Evolutionary conservation across 2,329 filamentous ascomycete genomes (phyloP).

Genomic region (Orbilia brochopaga): DNA sequence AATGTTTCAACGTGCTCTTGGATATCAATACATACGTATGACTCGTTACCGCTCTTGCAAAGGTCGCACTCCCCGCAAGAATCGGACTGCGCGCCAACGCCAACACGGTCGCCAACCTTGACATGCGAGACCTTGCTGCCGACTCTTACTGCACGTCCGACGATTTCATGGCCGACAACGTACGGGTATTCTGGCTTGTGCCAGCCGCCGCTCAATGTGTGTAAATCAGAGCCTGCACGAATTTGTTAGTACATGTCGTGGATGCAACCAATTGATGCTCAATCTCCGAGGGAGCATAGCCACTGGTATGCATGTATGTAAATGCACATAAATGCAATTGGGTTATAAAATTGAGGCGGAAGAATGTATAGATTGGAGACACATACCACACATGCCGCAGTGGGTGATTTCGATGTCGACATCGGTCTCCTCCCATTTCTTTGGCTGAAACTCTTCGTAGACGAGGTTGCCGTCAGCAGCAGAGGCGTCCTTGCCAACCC

Average conservation of each 20-base stretch:
- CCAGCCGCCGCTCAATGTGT: slow-evolving; percentile 57
- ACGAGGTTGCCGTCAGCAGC: slow-evolving; percentile 47
- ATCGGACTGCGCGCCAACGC: slow-evolving; percentile 67
- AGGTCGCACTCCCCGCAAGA: slow-evolving; percentile 64
- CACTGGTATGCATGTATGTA: slow-evolving; percentile 11
- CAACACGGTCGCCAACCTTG: slow-evolving; percentile 69
- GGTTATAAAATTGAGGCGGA: slow-evolving; percentile 26
- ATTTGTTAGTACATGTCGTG: slow-evolving; percentile 3
- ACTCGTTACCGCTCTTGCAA: slow-evolving; percentile 56
- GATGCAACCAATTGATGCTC: background rate
- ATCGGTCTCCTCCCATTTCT: slow-evolving; percentile 70
- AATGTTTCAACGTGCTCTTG: background rate
- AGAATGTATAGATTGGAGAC: slow-evolving; percentile 21
- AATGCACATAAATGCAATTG: slow-evolving; percentile 1
- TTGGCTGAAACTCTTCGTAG: slow-evolving; percentile 64
- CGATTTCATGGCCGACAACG: slow-evolving; percentile 70
- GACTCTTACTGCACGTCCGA: slow-evolving; percentile 66
- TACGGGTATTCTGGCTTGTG: slow-evolving; percentile 58
- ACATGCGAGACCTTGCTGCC: slow-evolving; percentile 63
- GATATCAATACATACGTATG: slow-evolving; percentile 13
- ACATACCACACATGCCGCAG: slow-evolving; percentile 67
- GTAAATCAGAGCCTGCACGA: slow-evolving; percentile 55
- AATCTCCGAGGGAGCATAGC: no score
- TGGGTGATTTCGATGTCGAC: slow-evolving; percentile 71
- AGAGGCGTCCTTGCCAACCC: slow-evolving; percentile 31